These are phyloP conservation scores for Mycena epipterygia DNA, from an alignment of 768 basidiomycete genomes.

Conservation along the genomic window DNA sequence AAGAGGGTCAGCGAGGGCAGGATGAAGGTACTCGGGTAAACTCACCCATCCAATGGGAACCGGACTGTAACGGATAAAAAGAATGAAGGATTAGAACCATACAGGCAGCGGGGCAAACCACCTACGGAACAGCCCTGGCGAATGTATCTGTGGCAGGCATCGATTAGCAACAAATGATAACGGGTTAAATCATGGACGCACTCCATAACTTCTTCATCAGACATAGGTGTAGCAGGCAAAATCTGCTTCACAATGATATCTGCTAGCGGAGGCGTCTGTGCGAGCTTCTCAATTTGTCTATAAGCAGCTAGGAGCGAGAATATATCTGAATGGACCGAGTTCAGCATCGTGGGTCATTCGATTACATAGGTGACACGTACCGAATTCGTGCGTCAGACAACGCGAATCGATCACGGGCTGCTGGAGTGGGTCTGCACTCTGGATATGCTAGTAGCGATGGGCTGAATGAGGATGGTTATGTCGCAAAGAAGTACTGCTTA, in stretches of 20 bases:
- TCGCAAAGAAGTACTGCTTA: neutral
- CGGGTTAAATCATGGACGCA: neutral
- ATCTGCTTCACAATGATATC: conserved; percentile 13
- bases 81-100: too few relatives aligned
- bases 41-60: conserved; percentile 17
- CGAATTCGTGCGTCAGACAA: conserved; percentile 22
- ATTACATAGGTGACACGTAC: neutral
- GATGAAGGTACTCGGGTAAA: neutral
- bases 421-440: conserved; percentile 21
- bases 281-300: conserved; percentile 7
- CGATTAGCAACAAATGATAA: neutral
- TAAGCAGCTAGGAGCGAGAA: conserved; percentile 16
- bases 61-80: neutral
- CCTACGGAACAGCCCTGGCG: neutral
- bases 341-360: neutral
- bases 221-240: neutral
- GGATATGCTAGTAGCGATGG: conserved; percentile 14
- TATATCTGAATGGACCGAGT: neutral
- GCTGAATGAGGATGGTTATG: neutral
- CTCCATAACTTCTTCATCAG: conserved; percentile 17
- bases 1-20: too few relatives aligned
- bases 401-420: conserved; percentile 16
- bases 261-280: conserved; percentile 16
- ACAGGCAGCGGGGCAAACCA: too few relatives aligned
- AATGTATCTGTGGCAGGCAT: neutral